phyloP scores from a whole-genome alignment of 768 basidiomycete genomes.

The Panaeolus cyanescens region DNA sequence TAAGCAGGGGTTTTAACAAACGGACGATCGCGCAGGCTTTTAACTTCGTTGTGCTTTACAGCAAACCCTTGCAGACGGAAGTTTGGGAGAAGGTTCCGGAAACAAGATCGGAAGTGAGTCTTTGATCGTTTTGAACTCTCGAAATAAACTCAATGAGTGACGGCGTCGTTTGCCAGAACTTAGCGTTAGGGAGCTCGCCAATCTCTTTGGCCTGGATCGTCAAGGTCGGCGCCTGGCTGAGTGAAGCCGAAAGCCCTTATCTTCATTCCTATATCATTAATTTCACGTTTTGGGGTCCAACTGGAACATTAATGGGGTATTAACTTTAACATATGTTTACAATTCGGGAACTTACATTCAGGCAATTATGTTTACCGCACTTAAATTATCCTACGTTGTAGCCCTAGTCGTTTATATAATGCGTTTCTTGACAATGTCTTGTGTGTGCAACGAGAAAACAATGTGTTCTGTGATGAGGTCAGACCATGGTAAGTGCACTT shows the following conservation, averaged over 20 bases:
- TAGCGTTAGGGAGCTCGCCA: slow-evolving; percentile 22
- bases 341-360: no score
- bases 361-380: no score
- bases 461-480: no score
- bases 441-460: no score
- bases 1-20: slow-evolving; percentile 16
- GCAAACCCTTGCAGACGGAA: slow-evolving; percentile 61
- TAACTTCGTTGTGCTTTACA: slow-evolving; percentile 11
- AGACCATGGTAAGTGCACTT: no score
- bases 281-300: not conserved
- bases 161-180: slow-evolving; percentile 6
- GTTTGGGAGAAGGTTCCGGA: slow-evolving; percentile 61
- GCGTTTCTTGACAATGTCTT: no score
- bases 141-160: no score
- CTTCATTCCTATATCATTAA: not conserved
- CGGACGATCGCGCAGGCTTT: not conserved
- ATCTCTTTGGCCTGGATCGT: slow-evolving; percentile 47
- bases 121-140: not conserved
- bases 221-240: slow-evolving; percentile 30
- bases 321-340: no score
- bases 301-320: no score
- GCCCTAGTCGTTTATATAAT: no score
- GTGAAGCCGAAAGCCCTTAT: not conserved
- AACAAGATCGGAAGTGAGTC: slow-evolving; percentile 58
- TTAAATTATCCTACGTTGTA: no score